Base-by-base conservation (phyloP, 768 basidiomycete genomes). In the Boletus rex-veris region DNA sequence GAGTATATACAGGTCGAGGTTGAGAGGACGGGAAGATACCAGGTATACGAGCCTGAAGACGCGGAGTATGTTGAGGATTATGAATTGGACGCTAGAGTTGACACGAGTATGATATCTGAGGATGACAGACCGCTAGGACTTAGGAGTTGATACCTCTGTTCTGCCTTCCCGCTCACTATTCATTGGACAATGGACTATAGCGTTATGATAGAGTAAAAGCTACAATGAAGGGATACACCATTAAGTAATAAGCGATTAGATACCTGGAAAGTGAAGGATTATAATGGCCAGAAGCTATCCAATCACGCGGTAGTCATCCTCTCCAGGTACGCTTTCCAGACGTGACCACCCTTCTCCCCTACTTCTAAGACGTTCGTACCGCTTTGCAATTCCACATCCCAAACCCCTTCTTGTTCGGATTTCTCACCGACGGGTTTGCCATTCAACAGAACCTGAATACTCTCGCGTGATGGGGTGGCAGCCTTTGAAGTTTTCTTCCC, bases 301-400 rank as follows among this genome's bases (percentile, higher is more conserved):
- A 35, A 53, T 67, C 58, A 72, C 38, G 60, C 49, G 11, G 54
- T 42, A 19, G 61, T 52, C 55, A 73, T 53, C 40, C 82, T 76
- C 59, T 84, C 80, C 40, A 84, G 70, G 64, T 86, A 86, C 21
- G 87, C 74, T 68, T 85, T 88, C 88, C 88, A 90, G 24, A 81
- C 67, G 59, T 82, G 66, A 10, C 86, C 86, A 33, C 80, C 84
- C 61, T 78, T 79, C 72, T 88, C 86, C 33, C 89, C 88, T 24
- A 92, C 71, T 67, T 92, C 90, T 28, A 92, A 66, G 16, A 82
- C 71, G 60, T 81, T 88, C 5, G 74, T 61, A 14, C 90, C 90
- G 5, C 73, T 65, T 1, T 80, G 74, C 16, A 90, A 69, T 16
- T 79, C 77, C 15, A 89, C 71, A 59, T 79, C 77, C 90, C 90